A percentile compares a stretch with the other conserved stretches of the same genome.
Conservation (phyloP, 192 early-diverging fungal species). For the Coemansia brasiliensis region DNA sequence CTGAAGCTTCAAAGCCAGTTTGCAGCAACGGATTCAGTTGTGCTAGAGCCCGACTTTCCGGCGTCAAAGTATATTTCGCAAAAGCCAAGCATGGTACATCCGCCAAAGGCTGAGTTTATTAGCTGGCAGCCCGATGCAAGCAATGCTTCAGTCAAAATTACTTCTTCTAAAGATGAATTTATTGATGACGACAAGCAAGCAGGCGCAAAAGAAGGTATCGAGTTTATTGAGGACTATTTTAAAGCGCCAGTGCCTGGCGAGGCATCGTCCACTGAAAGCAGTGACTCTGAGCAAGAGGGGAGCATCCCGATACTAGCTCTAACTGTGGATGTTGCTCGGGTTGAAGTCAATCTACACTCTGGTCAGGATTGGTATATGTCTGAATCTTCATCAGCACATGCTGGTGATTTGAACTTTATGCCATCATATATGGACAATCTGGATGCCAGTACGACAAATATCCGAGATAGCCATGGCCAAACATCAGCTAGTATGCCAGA, state of each 20-base stretch:
- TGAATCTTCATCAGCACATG: constrained; percentile 10
- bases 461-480: constrained; percentile 4
- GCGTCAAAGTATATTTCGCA: constrained; percentile 19
- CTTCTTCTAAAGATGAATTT: constrained; percentile 9
- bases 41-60: constrained; percentile 39
- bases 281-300: constrained; percentile 11
- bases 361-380: constrained; percentile 50
- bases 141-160: constrained; percentile 14
- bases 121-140: background rate
- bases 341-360: constrained; percentile 43
- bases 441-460: constrained; percentile 9
- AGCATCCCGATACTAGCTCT: constrained; percentile 17
- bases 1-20: constrained; percentile 30
- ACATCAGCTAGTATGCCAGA: constrained; percentile 48
- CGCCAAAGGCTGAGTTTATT: constrained; percentile 16
- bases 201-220: constrained; percentile 12
- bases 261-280: background rate
- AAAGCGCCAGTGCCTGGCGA: constrained; percentile 30
- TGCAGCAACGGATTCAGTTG: constrained; percentile 34
- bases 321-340: constrained; percentile 36
- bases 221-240: constrained; percentile 51
- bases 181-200: constrained; percentile 1
- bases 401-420: constrained; percentile 24
- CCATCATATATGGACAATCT: constrained; percentile 44
- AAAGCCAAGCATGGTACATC: background rate